Base-by-base conservation (phyloP, 140 eudicot species). In the Stevia rebaudiana region DNA sequence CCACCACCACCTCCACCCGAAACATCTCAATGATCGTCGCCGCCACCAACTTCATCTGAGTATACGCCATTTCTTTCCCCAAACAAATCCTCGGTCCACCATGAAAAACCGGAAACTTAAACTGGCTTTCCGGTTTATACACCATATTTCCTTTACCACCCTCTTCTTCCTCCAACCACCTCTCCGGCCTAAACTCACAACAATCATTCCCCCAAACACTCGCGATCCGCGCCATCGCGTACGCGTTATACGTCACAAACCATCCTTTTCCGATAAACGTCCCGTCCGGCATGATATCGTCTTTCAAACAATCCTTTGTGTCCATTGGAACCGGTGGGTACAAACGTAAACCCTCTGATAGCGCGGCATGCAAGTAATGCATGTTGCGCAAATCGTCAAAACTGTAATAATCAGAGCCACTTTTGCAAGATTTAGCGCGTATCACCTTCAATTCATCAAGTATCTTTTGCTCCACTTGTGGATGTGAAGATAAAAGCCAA, bases 341-440 rank as follows among this genome's bases (percentile, higher is more conserved):
- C 67, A 89, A 61, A 19, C 97, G 75, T 71, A 89, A 69, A 6
- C 82, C 54, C 53, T 92, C 98, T 1, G 94, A 79, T 5, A 92
- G 73, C 1, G 95, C 85, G 0, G 84, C 98, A 2, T 92, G 95
- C 22, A 92, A 79, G 37, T 92, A 92, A 51, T 88, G 79, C 98
- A 88, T 85, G 15, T 75, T 77, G 0, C 89, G 74, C 3, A 88
- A 52, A 39, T 92, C 96, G 9, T 92, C 95, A 13, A 82, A 83
- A 17, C 8, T 30, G 66, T 61, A 88, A 2, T 36, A 33, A 7
- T 69, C 84, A 0, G 71, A 63, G 3, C 39, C 36, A 3, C 25
- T 64, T 52, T 84, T 68, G 6, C 64, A 69, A 1, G 39, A 22
- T 0, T 58, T 46, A 7, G 11, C 19, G 0, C 92, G 75, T 13